Conservation (phyloP, 1,284 basidiomycete species). For the Ganoderma lingzhi region DNA sequence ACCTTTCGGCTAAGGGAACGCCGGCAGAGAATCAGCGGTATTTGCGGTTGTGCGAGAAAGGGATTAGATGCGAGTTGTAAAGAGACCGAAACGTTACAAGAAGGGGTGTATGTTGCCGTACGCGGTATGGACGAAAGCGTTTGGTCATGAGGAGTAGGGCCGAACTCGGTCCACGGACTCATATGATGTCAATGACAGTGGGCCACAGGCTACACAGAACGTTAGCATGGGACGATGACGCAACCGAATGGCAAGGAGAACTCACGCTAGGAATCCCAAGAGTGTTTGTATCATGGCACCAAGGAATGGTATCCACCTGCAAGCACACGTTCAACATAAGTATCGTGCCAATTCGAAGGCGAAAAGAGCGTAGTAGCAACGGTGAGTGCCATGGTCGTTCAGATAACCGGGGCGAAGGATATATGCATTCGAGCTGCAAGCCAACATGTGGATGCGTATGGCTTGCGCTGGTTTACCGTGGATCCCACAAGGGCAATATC, state of each 20-base stretch:
- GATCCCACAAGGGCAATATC: background rate
- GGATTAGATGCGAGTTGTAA: slow-evolving; percentile 1
- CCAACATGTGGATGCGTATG: background rate
- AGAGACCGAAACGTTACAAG: slow-evolving; percentile 10
- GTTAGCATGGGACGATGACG: slow-evolving; percentile 4
- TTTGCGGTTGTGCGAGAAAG: slow-evolving; percentile 1
- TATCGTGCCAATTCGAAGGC: background rate
- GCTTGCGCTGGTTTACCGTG: background rate
- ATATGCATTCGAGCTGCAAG: background rate
- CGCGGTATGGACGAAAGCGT: slow-evolving; percentile 12
- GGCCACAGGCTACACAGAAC: slow-evolving; percentile 56
- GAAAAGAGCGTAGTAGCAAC: background rate
- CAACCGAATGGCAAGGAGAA: slow-evolving; percentile 15
- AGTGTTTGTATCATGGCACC: slow-evolving; percentile 77
- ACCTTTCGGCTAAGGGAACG: slow-evolving; percentile 1
- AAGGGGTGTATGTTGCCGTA: slow-evolving; percentile 15
- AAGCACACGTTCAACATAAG: background rate
- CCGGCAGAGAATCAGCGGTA: slow-evolving; percentile 18
- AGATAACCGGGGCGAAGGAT: background rate
- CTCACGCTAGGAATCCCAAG: slow-evolving; percentile 71
- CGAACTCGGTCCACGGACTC: slow-evolving; percentile 7
- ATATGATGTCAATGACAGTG: slow-evolving; percentile 55
- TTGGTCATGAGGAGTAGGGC: background rate
- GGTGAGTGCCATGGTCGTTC: background rate
- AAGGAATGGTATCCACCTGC: slow-evolving; percentile 86